Evolutionary conservation across 495 filamentous ascomycete species (phyloP), one percentile per base, ranked within the genome.

Genomic region (Amphirosellinia nigrospora): DNA sequence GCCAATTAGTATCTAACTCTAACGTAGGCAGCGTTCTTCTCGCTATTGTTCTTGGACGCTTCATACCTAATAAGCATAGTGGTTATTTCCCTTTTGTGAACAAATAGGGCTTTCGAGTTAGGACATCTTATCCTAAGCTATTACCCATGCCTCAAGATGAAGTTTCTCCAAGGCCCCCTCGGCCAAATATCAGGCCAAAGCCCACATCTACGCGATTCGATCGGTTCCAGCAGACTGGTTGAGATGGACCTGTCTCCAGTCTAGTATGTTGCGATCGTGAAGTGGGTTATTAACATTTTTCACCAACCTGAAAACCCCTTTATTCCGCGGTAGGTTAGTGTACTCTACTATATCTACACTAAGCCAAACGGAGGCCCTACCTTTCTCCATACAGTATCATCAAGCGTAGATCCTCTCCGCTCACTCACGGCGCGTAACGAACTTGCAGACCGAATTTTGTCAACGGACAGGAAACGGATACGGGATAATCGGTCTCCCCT

Each of bases 181-280:
- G 45, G 23, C 34, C 66, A 52, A 52, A 53, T 53, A 69, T 69
- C 66, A 52, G 26, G 45, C 58, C 19, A 53, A 9, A 43, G 45
- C 2, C 39, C 36, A 45, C 41, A 28, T 46, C 50, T 32, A 16
- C 23, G 39, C 55, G 32, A 68, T 68, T 50, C 34, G 55, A 68
- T 60, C 55, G 55, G 66, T 68, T 50, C 66, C 66, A 52, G 66
- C 43, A 5, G 55, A 39, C 43, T 41, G 66, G 55, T 30, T 61
- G 30, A 39, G 36, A 59, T 26, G 38, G 50, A 19, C 23, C 48
- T 21, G 30, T 21, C 34, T 26, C 7, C 28, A 32, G 28, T 36
- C n/a, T 30, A 38, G 55, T 32, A 36, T 19, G 55, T 58, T 58
- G 11, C 19, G 55, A 58, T 36, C 32, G 55, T 58, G 55, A 58